phyloP scores from a whole-genome alignment of 2,329 filamentous ascomycete genomes.

The Botrytis medusae region DNA sequence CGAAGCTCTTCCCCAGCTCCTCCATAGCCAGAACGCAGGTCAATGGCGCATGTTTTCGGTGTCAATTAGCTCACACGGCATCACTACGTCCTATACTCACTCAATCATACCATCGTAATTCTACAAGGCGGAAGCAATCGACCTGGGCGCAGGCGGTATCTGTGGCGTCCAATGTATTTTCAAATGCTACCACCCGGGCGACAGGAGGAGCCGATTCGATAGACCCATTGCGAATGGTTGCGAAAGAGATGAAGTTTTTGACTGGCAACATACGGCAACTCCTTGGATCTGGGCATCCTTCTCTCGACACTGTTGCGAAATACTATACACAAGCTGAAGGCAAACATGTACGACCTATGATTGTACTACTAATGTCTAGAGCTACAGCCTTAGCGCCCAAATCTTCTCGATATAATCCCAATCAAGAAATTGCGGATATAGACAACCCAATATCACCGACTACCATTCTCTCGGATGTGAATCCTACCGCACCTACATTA shows the following conservation, averaged over 20 bases:
- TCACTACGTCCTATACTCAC: slow-evolving; percentile 23
- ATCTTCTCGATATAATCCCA: slow-evolving; percentile 46
- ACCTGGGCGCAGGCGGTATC: slow-evolving; percentile 74
- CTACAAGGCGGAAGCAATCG: slow-evolving; percentile 54
- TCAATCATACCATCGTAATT: slow-evolving; percentile 37
- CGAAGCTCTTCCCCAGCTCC: slow-evolving; percentile 46
- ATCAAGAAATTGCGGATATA: slow-evolving; percentile 44
- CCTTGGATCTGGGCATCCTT: slow-evolving; percentile 91
- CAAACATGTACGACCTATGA: slow-evolving; percentile 91
- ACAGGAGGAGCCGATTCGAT: slow-evolving; percentile 68
- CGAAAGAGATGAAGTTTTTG: slow-evolving; percentile 94
- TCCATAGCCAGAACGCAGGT: slow-evolving; percentile 41
- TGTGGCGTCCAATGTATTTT: slow-evolving; percentile 69
- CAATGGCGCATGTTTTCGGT: slow-evolving; percentile 45
- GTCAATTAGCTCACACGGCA: slow-evolving; percentile 37
- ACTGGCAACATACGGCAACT: slow-evolving; percentile 91
- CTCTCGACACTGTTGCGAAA: slow-evolving; percentile 91
- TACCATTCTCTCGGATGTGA: slow-evolving; percentile 72
- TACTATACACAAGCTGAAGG: slow-evolving; percentile 97
- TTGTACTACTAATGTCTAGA: slow-evolving; percentile 94
- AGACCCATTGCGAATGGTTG: slow-evolving; percentile 85
- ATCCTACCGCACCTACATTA: slow-evolving; percentile 61
- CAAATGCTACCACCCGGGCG: slow-evolving; percentile 60
- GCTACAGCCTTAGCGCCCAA: slow-evolving; percentile 81
- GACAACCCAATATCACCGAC: slow-evolving; percentile 61